Evolutionary conservation across 768 basidiomycete species (phyloP).

Genomic region (Tylopilus sp.): DNA sequence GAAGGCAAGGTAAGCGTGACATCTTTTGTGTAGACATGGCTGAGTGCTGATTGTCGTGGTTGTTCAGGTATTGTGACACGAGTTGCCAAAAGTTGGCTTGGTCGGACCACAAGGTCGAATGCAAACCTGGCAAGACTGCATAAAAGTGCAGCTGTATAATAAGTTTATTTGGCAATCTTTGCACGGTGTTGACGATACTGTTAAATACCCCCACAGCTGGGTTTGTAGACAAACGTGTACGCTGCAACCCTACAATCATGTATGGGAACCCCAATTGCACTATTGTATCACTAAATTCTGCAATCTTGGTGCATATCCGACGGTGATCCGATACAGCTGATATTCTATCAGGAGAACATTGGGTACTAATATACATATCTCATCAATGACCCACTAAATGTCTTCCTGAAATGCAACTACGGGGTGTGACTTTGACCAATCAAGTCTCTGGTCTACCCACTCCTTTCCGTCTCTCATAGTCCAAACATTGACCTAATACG

Average conservation of each 20-base stretch:
- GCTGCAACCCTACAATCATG: too few species aligned
- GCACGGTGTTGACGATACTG: too few species aligned
- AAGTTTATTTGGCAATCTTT: too few species aligned
- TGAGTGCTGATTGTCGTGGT: background rate
- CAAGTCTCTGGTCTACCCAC: background rate
- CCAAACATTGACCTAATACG: background rate
- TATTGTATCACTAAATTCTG: too few species aligned
- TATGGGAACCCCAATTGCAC: too few species aligned
- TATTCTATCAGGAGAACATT: too few species aligned
- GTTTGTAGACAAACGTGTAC: too few species aligned
- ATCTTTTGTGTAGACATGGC: background rate
- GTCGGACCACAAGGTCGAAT: conserved; percentile 5
- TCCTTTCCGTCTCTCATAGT: background rate
- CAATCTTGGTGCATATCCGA: too few species aligned
- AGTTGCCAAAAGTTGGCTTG: conserved; percentile 6
- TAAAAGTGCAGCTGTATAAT: background rate
- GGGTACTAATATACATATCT: too few species aligned
- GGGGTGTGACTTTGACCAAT: background rate
- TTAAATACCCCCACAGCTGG: too few species aligned
- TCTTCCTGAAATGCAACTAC: background rate
- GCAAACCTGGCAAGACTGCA: background rate
- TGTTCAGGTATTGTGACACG: background rate
- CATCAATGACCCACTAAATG: too few species aligned
- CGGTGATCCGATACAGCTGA: too few species aligned
- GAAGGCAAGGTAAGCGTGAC: conserved; percentile 37